Evolutionary conservation across 805 yeast genomes (phyloP).

Genomic region (Pichia pseudocactophila): DNA sequence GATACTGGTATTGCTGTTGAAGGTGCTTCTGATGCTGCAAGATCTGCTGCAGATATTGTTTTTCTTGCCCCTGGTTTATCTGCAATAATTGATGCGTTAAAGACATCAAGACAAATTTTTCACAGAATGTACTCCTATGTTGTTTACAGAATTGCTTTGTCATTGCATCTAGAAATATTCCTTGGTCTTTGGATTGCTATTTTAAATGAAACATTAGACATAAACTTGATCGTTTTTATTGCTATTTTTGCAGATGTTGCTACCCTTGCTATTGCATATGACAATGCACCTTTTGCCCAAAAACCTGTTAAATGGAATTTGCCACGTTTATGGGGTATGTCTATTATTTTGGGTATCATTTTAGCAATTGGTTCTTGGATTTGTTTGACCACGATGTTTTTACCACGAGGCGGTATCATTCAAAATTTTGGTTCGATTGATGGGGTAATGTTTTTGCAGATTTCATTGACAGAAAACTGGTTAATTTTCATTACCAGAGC

Average conservation of each 20-base stretch:
- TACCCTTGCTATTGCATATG: constrained; percentile 76
- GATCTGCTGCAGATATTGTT: constrained; percentile 92
- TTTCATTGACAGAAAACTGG: constrained; percentile 92
- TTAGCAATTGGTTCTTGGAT: constrained; percentile 89
- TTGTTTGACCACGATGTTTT: constrained; percentile 83
- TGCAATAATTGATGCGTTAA: constrained; percentile 85
- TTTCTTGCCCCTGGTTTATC: constrained; percentile 91
- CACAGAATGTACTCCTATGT: constrained; percentile 97
- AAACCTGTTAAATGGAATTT: constrained; percentile 89
- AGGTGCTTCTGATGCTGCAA: constrained; percentile 94
- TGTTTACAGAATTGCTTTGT: constrained; percentile 92
- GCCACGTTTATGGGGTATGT: constrained; percentile 93
- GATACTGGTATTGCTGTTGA: constrained; percentile 94
- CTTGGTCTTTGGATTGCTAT: constrained; percentile 94
- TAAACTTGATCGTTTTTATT: constrained; percentile 86
- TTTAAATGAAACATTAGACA: constrained; percentile 71
- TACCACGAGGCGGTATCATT: constrained; percentile 79
- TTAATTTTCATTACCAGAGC: constrained; percentile 91
- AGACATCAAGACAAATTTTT: constrained; percentile 93
- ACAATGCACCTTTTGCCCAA: constrained; percentile 87
- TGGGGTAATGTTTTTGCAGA: constrained; percentile 85
- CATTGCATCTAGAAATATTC: constrained; percentile 86
- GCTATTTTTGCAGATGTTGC: constrained; percentile 96
- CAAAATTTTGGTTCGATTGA: constrained; percentile 89
- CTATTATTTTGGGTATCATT: constrained; percentile 69